Base-by-base conservation (phyloP, 2,329 filamentous ascomycete species). In the Fusarium caatingaense region DNA sequence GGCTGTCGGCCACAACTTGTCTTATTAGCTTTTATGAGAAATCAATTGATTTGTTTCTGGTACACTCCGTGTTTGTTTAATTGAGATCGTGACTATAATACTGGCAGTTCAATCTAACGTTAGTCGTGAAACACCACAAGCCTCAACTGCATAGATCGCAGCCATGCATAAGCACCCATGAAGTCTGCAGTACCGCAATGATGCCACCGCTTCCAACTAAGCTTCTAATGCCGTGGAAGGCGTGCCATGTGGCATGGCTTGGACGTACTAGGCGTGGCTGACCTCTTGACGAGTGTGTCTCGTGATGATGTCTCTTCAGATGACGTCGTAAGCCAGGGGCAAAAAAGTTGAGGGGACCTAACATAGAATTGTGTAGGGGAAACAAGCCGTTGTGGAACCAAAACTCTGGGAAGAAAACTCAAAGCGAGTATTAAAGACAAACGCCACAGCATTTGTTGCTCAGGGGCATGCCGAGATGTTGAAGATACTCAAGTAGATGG, bases 241-340 rank as follows among this genome's bases (percentile, higher is more conserved):
- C 32, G 40, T 30, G 40, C 37, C 50, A 50, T 66, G 62, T 70
- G 67, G 67, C 67, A 56, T 59, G 56, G 46, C 41, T 32, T 21
- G 41, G 23, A 56, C 53, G 54, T 53, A 55, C 37, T 25, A 42
- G 46, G 46, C 53, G 66, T 70, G 66, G 66, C 62, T 64, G 67
- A 54, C 30, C 37, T 54, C 20, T 53, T 47, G 44, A 55, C 23
- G 37, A 45, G 30, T 27, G 50, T 60, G 44, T 70, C 62, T 69
- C 59, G 63, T 68, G 67, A 69, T 46, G 54, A 34, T 41, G 46
- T 56, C 49, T 55, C 42, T 55, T 27, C n/a, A 41, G 56, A 72
- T 72, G 69, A 69, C 60, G 68, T 72, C 64, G 65, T 23, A 37
- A 21, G 34, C 40, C 27, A 68, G 53, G 58, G 54, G 56, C 50